phyloP scores from a whole-genome alignment of 331 rosid species.

The Spiraea crenata region DNA sequence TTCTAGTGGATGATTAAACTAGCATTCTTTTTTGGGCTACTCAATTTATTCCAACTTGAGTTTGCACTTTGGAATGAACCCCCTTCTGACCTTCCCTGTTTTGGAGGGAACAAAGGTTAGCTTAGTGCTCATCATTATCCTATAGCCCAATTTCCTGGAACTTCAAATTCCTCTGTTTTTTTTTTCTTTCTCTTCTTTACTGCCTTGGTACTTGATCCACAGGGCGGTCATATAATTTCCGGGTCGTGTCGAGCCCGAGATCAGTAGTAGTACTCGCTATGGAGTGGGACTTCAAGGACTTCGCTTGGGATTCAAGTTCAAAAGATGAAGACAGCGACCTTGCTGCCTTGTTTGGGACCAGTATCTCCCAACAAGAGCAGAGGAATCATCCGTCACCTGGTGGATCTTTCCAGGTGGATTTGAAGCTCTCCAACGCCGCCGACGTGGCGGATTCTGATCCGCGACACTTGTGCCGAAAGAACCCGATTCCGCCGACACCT shows the following conservation, averaged over 20 bases:
- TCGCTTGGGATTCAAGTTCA: constrained; percentile 31
- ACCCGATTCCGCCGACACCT: neutral
- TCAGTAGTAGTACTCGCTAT: too few species aligned
- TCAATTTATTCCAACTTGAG: constrained; percentile 19
- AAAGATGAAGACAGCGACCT: constrained; percentile 19
- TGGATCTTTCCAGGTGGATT: constrained; percentile 34
- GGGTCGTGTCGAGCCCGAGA: too few species aligned
- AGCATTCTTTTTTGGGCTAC: neutral
- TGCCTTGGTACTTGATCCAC: too few species aligned
- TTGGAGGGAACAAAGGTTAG: constrained; percentile 26
- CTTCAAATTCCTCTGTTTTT: neutral
- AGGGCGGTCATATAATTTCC: too few species aligned
- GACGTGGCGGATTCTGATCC: neutral
- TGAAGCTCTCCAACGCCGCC: constrained; percentile 30
- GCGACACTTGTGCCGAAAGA: neutral
- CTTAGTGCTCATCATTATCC: neutral
- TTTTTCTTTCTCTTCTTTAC: neutral
- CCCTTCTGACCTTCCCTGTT: constrained; percentile 26
- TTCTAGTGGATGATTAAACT: constrained; percentile 5
- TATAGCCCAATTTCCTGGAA: constrained; percentile 12
- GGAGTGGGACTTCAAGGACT: constrained; percentile 47
- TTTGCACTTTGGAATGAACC: constrained; percentile 16
- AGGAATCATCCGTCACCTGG: constrained; percentile 7
- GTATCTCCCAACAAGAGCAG: constrained; percentile 15
- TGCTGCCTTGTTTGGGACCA: constrained; percentile 24